Conservation (phyloP, 2,329 filamentous ascomycete species). For the Penicillium fuscoglaucum region DNA sequence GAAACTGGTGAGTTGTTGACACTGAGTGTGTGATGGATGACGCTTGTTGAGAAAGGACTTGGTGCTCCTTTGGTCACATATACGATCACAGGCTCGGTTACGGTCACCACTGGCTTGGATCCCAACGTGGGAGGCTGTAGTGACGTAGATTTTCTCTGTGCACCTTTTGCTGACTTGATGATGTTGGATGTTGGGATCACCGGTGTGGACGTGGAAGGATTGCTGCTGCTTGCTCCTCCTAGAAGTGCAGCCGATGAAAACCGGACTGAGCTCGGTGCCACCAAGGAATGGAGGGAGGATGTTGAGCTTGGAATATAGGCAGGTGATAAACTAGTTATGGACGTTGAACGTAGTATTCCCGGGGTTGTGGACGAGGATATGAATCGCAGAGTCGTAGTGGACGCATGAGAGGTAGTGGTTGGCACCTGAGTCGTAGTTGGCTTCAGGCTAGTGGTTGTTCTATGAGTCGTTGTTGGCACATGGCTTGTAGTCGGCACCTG, state of each 20-base stretch:
- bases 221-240: not conserved
- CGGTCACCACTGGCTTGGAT: not conserved
- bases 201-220: not conserved
- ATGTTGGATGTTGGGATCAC: not conserved
- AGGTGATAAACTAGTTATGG: not conserved
- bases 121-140: not conserved
- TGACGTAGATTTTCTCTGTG: not conserved
- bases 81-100: slow-evolving; percentile 7
- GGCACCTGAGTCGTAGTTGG: not conserved
- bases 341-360: not conserved
- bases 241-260: not conserved
- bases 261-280: not conserved
- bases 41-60: not conserved
- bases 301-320: not conserved
- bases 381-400: not conserved
- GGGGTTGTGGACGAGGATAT: not conserved
- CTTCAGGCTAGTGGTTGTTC: not conserved
- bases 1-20: not conserved
- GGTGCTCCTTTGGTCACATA: slow-evolving; percentile 4
- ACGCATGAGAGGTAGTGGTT: not conserved
- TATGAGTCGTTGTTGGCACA: not conserved
- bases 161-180: not conserved
- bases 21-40: not conserved
- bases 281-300: not conserved
- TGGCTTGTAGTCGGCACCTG: not conserved